Evolutionary conservation across 2,329 filamentous ascomycete species (phyloP).

Genomic region (Fusarium cyanostomum): DNA sequence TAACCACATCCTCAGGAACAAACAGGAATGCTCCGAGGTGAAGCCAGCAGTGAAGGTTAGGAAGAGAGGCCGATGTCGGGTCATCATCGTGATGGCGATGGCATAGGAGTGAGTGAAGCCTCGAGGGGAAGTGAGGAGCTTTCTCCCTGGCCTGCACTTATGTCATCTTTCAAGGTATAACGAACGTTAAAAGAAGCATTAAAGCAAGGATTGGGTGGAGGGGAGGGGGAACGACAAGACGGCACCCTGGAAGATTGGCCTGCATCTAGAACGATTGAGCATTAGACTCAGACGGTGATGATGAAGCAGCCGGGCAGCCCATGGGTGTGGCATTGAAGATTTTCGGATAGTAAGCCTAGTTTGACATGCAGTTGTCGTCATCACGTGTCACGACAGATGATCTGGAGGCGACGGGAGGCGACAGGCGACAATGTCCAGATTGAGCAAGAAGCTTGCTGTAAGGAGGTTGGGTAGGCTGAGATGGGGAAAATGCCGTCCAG

Average conservation of each 20-base stretch:
- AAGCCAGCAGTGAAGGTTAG: background rate
- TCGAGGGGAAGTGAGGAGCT: background rate
- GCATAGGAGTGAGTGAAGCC: background rate
- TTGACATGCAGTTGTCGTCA: conserved; percentile 32
- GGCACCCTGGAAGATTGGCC: background rate
- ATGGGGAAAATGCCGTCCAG: conserved; percentile 13
- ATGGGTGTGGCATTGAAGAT: conserved; percentile 24
- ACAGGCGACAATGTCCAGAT: conserved; percentile 8
- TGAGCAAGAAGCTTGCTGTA: conserved; percentile 13
- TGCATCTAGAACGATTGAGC: conserved; percentile 15
- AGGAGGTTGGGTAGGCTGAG: conserved; percentile 14
- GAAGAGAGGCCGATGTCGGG: background rate
- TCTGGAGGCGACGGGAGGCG: conserved; percentile 20
- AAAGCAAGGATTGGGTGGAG: conserved; percentile 15
- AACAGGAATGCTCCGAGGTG: background rate
- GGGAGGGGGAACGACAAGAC: background rate
- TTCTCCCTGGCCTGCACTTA: background rate
- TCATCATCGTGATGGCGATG: background rate
- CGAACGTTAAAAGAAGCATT: conserved; percentile 37
- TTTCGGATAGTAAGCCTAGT: conserved; percentile 26
- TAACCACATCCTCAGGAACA: conserved; percentile 6
- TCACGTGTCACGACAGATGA: conserved; percentile 36
- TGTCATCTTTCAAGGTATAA: conserved; percentile 29
- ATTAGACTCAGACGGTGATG: conserved; percentile 7
- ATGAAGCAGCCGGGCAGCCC: conserved; percentile 10